phyloP scores from a whole-genome alignment of 2,329 filamentous ascomycete species.

The Blumeria graminis region DNA sequence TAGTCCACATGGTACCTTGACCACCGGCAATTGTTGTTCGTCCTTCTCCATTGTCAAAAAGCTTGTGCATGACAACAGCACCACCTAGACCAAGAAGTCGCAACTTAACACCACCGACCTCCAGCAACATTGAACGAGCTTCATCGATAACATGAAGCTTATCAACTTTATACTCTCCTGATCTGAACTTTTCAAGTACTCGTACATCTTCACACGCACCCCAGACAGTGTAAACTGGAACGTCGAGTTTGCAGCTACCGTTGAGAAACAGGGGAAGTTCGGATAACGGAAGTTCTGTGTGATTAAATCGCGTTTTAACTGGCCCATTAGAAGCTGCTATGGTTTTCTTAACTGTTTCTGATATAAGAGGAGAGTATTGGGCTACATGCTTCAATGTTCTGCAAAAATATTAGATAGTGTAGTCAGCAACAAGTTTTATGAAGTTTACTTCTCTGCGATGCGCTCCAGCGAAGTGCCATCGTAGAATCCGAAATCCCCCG shows the following conservation, averaged over 20 bases:
- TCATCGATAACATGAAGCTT: conserved; percentile 98
- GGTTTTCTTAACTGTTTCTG: conserved; percentile 47
- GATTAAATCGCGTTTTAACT: conserved; percentile 65
- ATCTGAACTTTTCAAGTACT: conserved; percentile 90
- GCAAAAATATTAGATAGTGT: conserved; percentile 10
- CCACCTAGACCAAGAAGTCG: conserved; percentile 81
- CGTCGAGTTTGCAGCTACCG: conserved; percentile 73
- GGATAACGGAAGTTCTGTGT: conserved; percentile 69
- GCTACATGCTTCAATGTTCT: conserved; percentile 96
- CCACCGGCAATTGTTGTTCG: conserved; percentile 94
- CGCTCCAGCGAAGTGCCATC: conserved; percentile 86
- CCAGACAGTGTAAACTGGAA: conserved; percentile 97
- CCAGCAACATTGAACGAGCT: conserved; percentile 81
- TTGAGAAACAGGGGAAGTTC: conserved; percentile 75
- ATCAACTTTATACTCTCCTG: conserved; percentile 89
- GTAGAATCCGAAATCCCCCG: conserved; percentile 97
- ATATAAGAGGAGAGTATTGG: conserved; percentile 87
- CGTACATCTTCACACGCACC: conserved; percentile 96
- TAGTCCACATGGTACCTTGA: conserved; percentile 99
- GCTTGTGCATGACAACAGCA: conserved; percentile 97
- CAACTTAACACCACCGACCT: conserved; percentile 88
- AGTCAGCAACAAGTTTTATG: background rate
- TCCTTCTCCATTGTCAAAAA: conserved; percentile 96
- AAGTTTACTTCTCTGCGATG: conserved; percentile 76
- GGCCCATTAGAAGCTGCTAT: conserved; percentile 44